These are phyloP conservation scores for Astrephomene gubernaculifera DNA, from an alignment of 139 green algal species.

Conservation along the genomic window DNA sequence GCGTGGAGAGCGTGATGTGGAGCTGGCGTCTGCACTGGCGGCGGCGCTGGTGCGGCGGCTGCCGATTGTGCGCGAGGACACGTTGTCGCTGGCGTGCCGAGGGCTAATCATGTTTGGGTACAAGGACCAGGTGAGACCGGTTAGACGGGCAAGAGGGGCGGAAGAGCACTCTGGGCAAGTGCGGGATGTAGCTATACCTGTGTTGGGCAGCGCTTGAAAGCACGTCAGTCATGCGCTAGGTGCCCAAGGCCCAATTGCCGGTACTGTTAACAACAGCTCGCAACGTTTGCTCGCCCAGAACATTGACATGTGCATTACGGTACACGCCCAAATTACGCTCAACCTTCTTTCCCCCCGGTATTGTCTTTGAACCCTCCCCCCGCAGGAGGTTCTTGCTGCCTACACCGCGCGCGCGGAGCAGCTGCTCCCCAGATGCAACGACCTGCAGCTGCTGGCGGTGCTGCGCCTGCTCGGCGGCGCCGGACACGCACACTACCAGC, in stretches of 20 bases:
- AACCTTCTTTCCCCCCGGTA: no score
- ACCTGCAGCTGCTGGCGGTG: not conserved
- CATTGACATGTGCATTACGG: no score
- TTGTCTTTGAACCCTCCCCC: no score
- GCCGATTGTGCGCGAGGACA: not conserved
- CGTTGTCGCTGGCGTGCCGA: not conserved
- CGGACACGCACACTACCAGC: slow-evolving; percentile 19
- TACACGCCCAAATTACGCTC: no score
- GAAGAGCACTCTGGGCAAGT: no score
- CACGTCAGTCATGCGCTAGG: no score
- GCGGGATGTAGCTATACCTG: no score
- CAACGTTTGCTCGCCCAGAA: no score
- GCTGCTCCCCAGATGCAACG: not conserved
- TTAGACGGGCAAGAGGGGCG: not conserved
- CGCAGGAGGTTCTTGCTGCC: not conserved
- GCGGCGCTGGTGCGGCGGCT: slow-evolving; percentile 3
- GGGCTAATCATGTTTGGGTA: not conserved
- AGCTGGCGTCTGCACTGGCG: not conserved
- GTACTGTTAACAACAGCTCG: no score
- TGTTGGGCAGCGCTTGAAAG: no score
- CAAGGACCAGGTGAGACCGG: not conserved
- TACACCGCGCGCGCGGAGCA: not conserved
- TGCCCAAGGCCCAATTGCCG: no score
- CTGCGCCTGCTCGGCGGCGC: slow-evolving; percentile 3
- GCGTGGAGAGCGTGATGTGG: not conserved